Percentiles rank a stretch among this genome's conserved stretches.
These are phyloP conservation scores for Rhodotorula kratochvilovae DNA, from an alignment of 768 basidiomycete genomes.

Conservation along the genomic window DNA sequence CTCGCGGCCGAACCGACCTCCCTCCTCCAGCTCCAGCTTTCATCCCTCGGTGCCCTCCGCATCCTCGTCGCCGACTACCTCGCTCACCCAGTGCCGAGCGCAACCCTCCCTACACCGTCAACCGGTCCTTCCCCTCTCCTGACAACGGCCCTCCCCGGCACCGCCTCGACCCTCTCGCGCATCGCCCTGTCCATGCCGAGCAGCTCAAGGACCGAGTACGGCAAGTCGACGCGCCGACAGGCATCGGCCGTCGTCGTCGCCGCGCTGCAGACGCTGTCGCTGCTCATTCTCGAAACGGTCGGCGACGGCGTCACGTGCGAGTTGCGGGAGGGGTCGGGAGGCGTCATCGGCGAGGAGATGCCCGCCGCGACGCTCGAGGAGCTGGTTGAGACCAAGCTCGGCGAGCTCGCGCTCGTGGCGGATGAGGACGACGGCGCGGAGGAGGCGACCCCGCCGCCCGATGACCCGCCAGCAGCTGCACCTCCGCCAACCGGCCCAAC, in stretches of 20 bases:
- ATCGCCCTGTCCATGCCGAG: constrained; percentile 28
- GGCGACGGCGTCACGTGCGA: constrained; percentile 64
- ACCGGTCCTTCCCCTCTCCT: constrained; percentile 18
- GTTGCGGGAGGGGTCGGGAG: constrained; percentile 53
- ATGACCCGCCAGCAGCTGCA: not conserved
- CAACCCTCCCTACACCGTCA: not conserved
- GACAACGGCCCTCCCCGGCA: constrained; percentile 53
- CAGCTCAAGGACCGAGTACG: not conserved
- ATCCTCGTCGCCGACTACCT: constrained; percentile 23
- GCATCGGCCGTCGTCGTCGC: constrained; percentile 36
- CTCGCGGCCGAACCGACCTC: constrained; percentile 60
- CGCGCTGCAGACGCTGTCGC: constrained; percentile 59
- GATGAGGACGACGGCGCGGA: not conserved
- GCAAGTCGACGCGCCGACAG: constrained; percentile 13
- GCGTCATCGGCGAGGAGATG: constrained; percentile 42
- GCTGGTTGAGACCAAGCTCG: constrained; percentile 50
- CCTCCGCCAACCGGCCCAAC: constrained; percentile 13
- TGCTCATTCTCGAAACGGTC: constrained; percentile 57
- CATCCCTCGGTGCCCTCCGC: constrained; percentile 17
- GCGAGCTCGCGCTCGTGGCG: not conserved
- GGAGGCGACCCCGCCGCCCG: not conserved
- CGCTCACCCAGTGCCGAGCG: not conserved
- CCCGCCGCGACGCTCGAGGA: constrained; percentile 60
- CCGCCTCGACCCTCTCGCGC: constrained; percentile 30
- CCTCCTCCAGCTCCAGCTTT: constrained; percentile 51